Conservation (phyloP, 2,329 filamentous ascomycete genomes). For the Talaromyces sp. region DNA sequence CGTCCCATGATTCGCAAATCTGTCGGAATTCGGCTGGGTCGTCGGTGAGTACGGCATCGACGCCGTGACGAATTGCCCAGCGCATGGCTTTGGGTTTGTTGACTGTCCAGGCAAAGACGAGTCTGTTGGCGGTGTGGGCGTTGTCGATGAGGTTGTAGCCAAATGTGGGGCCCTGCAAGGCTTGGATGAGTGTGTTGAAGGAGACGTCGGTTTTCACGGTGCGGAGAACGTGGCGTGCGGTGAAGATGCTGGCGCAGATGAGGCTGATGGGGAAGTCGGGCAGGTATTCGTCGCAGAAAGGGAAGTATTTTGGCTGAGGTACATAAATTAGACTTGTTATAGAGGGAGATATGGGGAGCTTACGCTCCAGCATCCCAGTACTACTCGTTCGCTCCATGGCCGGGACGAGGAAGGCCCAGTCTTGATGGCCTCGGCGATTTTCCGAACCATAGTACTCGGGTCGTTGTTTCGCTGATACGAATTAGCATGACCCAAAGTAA, state of each 20-base stretch:
- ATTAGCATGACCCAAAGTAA: neutral
- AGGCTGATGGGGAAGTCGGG: slow-evolving; percentile 32
- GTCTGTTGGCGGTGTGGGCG: slow-evolving; percentile 50
- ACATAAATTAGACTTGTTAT: neutral
- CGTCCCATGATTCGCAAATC: slow-evolving; percentile 9
- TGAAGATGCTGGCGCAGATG: slow-evolving; percentile 41
- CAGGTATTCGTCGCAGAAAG: slow-evolving; percentile 53
- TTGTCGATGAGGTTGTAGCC: slow-evolving; percentile 62
- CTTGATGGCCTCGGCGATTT: slow-evolving; percentile 56
- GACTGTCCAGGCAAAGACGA: slow-evolving; percentile 78
- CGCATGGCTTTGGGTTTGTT: slow-evolving; percentile 74
- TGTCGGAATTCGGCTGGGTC: slow-evolving; percentile 51
- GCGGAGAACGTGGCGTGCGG: slow-evolving; percentile 64
- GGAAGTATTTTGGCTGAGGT: slow-evolving; percentile 58
- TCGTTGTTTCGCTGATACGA: slow-evolving; percentile 27
- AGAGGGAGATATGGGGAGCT: slow-evolving; percentile 4
- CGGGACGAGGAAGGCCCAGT: slow-evolving; percentile 39
- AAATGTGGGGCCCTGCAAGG: slow-evolving; percentile 58
- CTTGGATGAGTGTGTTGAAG: slow-evolving; percentile 70
- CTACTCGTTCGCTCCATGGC: slow-evolving; percentile 67
- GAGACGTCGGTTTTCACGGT: slow-evolving; percentile 56
- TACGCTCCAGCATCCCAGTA: slow-evolving; percentile 79
- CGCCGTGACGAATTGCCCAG: slow-evolving; percentile 61
- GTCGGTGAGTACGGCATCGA: slow-evolving; percentile 84
- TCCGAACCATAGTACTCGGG: slow-evolving; percentile 61